phyloP scores from a whole-genome alignment of 164 flowering plant genomes.

The Piper longum region DNA sequence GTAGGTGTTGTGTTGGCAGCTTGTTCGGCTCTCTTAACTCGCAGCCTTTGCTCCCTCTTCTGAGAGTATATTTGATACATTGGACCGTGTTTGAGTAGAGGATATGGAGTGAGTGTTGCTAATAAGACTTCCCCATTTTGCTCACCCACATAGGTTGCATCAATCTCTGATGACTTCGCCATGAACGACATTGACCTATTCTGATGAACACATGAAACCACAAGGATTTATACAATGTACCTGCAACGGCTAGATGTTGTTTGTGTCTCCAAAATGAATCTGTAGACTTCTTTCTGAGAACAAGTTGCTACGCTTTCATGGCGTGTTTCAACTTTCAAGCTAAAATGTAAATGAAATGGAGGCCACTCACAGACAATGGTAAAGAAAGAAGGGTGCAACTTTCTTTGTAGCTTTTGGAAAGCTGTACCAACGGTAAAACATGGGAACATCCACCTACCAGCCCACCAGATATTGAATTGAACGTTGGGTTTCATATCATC shows the following conservation, averaged over 20 bases:
- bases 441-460: no score
- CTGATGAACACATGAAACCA: neutral
- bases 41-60: slow-evolving; percentile 42
- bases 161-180: neutral
- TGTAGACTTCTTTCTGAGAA: no score
- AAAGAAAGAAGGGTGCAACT: no score
- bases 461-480: no score
- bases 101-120: slow-evolving; percentile 1
- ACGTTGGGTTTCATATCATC: no score
- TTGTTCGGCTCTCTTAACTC: slow-evolving; percentile 12
- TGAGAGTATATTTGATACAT: slow-evolving; percentile 49
- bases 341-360: no score
- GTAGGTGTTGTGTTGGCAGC: slow-evolving; percentile 20
- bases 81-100: slow-evolving; percentile 30
- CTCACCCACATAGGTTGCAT: neutral
- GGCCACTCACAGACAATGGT: no score
- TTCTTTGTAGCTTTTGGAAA: no score
- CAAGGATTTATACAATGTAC: neutral
- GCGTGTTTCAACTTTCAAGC: no score
- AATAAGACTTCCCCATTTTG: slow-evolving; percentile 1
- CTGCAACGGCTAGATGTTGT: neutral
- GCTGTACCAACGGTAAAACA: no score
- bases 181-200: neutral
- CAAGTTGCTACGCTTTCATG: neutral
- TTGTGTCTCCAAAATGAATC: neutral